Base-by-base conservation (phyloP, 768 basidiomycete species). In the Terana coerulea region DNA sequence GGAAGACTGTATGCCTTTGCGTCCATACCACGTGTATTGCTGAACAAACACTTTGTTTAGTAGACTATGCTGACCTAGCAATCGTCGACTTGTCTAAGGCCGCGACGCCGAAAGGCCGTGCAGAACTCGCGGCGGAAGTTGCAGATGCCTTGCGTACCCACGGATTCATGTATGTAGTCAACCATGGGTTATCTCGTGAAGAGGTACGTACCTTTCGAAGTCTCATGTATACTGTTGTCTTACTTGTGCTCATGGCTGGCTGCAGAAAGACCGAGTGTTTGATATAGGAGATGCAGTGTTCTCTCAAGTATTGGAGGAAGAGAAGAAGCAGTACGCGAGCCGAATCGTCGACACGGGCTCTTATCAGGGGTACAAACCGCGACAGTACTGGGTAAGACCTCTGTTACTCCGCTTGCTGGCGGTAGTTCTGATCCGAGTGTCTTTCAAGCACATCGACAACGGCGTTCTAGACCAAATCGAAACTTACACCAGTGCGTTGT, bases 381-480 rank as follows among this genome's bases (percentile, higher is more conserved):
- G 74, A 9, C 69, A 76, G 50, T 77, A 75, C 46, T 83, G 79
- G 79, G 81, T 80, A 55, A 7, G 67, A 34, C 30, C 17, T 9
- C n/a, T 12, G 43, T 14, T 10, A 8, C 5, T 28, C 11, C 3
- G 0, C 19, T 36, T n/a, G n/a, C n/a, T n/a, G n/a, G n/a, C n/a
- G n/a, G n/a, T 24, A 10, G n/a, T 21, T 9, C 5, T 24, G 0
- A 31, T 0, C 10, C 12, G 14, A n/a, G 21, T 34, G 35, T 28
- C 19, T 47, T 14, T 11, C 22, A 47, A 86, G 84, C 78, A 80
- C 42, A 77, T 86, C 40, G 80, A 79, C 35, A 75, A 73, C 9
- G 84, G 84, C 5, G 77, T 86, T 21, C 73, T 65, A 14, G 85
- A 87, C 59, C 81, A 84, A 56, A 57, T 84, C 15, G 84, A 86